A percentile compares a stretch with the other conserved stretches of the same genome.
Conservation (phyloP, 2,329 filamentous ascomycete genomes). For the Colletotrichum theobromicola region DNA sequence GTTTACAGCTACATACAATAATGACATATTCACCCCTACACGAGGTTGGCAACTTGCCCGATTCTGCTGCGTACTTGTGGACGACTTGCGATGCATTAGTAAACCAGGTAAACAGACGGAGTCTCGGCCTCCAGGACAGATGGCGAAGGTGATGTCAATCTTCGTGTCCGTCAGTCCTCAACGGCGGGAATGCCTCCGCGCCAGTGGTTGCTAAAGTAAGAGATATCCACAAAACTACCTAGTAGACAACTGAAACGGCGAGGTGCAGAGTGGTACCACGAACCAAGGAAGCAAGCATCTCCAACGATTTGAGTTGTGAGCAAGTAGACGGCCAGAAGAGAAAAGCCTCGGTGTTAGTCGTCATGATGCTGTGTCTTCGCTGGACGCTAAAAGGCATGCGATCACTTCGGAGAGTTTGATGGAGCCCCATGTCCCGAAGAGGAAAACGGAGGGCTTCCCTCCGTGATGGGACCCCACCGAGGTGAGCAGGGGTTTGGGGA, state of each 20-base stretch:
- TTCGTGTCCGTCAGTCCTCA: not conserved
- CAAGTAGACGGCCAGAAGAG: not conserved
- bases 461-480: conserved; percentile 8
- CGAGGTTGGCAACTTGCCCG: too few species aligned
- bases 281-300: not conserved
- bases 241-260: not conserved
- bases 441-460: conserved; percentile 5
- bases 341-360: not conserved
- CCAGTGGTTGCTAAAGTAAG: not conserved
- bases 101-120: not conserved
- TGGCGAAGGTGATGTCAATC: not conserved
- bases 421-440: not conserved
- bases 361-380: not conserved
- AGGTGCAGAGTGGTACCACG: conserved; percentile 1
- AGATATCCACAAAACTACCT: not conserved
- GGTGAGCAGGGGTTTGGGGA: not conserved
- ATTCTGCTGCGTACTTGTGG: too few species aligned
- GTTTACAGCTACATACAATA: conserved; percentile 14
- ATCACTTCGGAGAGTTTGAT: not conserved
- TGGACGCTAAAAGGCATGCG: not conserved
- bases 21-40: conserved; percentile 4
- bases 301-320: not conserved
- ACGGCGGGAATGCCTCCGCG: conserved; percentile 2
- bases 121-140: not conserved
- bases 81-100: not conserved